Conservation (phyloP, 371 early-diverging fungal genomes). For the Spiromyces aspiralis region DNA sequence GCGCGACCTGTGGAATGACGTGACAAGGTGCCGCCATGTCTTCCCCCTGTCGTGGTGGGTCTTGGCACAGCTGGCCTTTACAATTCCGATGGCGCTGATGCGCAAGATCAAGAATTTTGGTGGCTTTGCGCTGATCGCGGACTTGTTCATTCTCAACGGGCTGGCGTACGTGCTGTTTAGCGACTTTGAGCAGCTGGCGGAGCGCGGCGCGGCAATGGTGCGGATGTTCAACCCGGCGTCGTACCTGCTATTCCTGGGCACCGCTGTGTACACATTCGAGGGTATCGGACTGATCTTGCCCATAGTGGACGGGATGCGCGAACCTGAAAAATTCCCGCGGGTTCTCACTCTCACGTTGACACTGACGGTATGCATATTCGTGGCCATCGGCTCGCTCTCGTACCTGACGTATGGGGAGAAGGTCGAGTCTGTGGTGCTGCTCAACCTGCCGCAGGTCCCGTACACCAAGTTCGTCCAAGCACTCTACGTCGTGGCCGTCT, state of each 20-base stretch:
- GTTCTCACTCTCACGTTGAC: conserved; percentile 51
- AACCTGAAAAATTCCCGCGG: conserved; percentile 54
- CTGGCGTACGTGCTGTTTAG: conserved; percentile 57
- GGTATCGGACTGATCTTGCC: conserved; percentile 79
- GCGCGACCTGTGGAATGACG: conserved; percentile 39
- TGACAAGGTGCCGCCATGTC: conserved; percentile 32
- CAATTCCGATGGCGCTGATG: conserved; percentile 63
- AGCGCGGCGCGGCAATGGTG: conserved; percentile 31
- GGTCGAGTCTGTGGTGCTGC: conserved; percentile 56
- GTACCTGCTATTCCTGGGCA: conserved; percentile 70
- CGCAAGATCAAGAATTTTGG: conserved; percentile 69
- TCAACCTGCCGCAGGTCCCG: conserved; percentile 51
- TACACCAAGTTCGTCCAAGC: conserved; percentile 44
- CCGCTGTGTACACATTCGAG: conserved; percentile 81
- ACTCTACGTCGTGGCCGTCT: conserved; percentile 71
- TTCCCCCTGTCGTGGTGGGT: conserved; percentile 34
- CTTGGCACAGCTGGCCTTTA: conserved; percentile 37
- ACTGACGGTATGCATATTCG: conserved; percentile 41
- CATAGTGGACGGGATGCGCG: conserved; percentile 67
- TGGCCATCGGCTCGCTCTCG: conserved; percentile 54
- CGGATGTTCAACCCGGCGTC: conserved; percentile 31
- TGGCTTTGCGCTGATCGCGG: conserved; percentile 59
- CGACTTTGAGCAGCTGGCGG: conserved; percentile 41
- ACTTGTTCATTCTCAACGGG: conserved; percentile 64
- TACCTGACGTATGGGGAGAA: conserved; percentile 66